Base-by-base conservation (phyloP, 2,329 filamentous ascomycete genomes). In the Alternaria solani region DNA sequence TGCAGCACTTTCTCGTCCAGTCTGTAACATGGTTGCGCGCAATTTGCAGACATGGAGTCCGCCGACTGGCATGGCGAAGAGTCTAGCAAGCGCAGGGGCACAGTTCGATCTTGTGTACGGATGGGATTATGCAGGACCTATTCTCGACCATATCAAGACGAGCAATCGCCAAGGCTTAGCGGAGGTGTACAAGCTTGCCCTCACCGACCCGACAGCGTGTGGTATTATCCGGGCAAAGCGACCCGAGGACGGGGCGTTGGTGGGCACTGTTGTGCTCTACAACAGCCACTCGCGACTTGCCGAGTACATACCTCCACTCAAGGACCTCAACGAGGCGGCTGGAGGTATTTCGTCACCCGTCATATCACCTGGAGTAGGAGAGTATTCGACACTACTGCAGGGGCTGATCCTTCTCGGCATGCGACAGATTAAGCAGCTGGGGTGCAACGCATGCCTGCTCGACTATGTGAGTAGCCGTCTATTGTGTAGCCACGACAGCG, bases 51-150 rank as follows among this genome's bases (percentile, higher is more conserved):
- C 84, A 12, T 96, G 93, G 93, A 81, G 83, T 6, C 88, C 91
- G 7, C 92, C 93, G 0, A 89, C 94, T 39, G 91, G 91, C 0
- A 86, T 96, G 67, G 84, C 90, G 1, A 89, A 90, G 70, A 91
- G 87, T 62, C 85, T 96, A 28, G 87, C 92, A 67, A 86, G 87
- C 46, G 88, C 90, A 1, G 90, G 88, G 34, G 88, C 93, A 55
- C 89, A 89, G 69, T 96, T 96, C 71, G 93, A 96, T 69, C 84
- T 96, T 39, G 91, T 96, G 18, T 89, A 93, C 69, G 92, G 92
- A 8, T 86, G 89, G 77, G 91, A 93, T 55, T 92, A 93, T 67
- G 87, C 89, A 9, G 89, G 91, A 11, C 84, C 85, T 4, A 90
- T 96, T 34, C 83, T 96, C 20, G 86, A 87, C 66, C 91, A 94